These are phyloP conservation scores for Dillenia suffruticosa DNA, from an alignment of 164 flowering plant genomes.

Conservation along the genomic window DNA sequence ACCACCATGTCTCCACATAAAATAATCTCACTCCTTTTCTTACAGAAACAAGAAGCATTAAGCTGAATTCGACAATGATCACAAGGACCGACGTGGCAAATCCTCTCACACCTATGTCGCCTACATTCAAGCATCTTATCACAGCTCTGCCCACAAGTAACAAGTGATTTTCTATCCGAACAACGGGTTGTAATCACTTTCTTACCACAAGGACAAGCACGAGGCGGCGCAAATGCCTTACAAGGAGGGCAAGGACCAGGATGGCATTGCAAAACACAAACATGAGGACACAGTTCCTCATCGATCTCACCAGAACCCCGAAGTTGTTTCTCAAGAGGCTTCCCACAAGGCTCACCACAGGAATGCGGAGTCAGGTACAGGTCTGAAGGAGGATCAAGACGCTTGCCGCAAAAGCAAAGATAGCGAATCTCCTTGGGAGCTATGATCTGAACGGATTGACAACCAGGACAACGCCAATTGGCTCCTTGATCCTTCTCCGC, in stretches of 20 bases:
- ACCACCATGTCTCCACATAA: slow-evolving; percentile 76
- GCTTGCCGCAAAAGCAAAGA: slow-evolving; percentile 82
- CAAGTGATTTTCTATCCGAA: slow-evolving; percentile 58
- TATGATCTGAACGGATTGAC: slow-evolving; percentile 82
- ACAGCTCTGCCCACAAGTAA: slow-evolving; percentile 78
- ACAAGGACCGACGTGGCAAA: slow-evolving; percentile 85
- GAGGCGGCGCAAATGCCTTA: slow-evolving; percentile 87
- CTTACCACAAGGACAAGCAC: slow-evolving; percentile 85
- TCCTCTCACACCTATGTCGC: slow-evolving; percentile 70
- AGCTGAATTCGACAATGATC: slow-evolving; percentile 56
- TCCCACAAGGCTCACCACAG: slow-evolving; percentile 95
- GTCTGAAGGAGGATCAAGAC: slow-evolving; percentile 82
- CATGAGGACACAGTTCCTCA: slow-evolving; percentile 77
- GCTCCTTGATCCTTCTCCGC: slow-evolving; percentile 75
- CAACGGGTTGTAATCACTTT: slow-evolving; percentile 71
- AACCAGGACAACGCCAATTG: slow-evolving; percentile 98
- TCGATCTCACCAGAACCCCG: slow-evolving; percentile 15
- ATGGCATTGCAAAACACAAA: slow-evolving; percentile 92
- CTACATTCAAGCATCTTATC: slow-evolving; percentile 72
- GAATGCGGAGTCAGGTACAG: slow-evolving; percentile 93
- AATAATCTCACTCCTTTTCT: slow-evolving; percentile 55
- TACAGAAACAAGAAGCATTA: slow-evolving; percentile 79
- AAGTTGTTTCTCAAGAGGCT: slow-evolving; percentile 54
- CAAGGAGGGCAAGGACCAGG: slow-evolving; percentile 99
- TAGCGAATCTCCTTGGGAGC: slow-evolving; percentile 71